phyloP scores from a whole-genome alignment of 2,329 filamentous ascomycete genomes.

The Penicillium fuscoglaucum region DNA sequence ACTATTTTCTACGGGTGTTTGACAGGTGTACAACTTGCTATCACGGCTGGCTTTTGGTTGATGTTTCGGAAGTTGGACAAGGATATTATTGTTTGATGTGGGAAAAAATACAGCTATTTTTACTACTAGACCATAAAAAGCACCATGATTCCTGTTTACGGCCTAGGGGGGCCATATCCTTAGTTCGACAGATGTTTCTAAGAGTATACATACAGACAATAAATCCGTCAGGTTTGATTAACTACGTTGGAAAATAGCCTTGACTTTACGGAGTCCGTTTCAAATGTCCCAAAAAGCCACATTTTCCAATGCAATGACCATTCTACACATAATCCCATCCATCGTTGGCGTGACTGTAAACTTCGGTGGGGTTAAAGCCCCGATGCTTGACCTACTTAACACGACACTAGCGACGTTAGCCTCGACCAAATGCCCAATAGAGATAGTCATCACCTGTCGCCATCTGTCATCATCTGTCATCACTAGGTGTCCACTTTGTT shows the following conservation, averaged over 20 bases:
- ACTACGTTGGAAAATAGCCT: neutral
- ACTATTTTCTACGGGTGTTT: neutral
- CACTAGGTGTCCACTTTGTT: too few relatives aligned
- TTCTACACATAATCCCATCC: neutral
- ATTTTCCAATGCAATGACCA: neutral
- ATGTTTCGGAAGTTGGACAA: neutral
- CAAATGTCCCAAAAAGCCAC: neutral
- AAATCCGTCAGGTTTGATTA: neutral
- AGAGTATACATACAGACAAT: neutral
- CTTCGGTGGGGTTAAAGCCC: neutral
- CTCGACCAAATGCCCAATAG: too few relatives aligned
- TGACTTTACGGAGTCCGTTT: neutral
- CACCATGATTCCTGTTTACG: too few relatives aligned
- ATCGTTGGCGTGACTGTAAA: neutral
- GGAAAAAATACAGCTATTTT: too few relatives aligned
- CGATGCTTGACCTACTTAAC: too few relatives aligned
- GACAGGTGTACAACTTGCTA: neutral
- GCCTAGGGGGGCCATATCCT: too few relatives aligned
- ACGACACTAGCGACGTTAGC: too few relatives aligned
- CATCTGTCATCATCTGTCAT: too few relatives aligned
- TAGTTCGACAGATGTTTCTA: neutral
- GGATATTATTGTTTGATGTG: neutral
- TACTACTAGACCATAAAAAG: too few relatives aligned
- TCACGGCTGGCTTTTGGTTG: neutral
- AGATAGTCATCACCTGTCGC: too few relatives aligned